A percentile compares a stretch with the other conserved stretches of the same genome.
Evolutionary conservation across 768 basidiomycete species (phyloP).

Genomic region (Agaricus bisporus): DNA sequence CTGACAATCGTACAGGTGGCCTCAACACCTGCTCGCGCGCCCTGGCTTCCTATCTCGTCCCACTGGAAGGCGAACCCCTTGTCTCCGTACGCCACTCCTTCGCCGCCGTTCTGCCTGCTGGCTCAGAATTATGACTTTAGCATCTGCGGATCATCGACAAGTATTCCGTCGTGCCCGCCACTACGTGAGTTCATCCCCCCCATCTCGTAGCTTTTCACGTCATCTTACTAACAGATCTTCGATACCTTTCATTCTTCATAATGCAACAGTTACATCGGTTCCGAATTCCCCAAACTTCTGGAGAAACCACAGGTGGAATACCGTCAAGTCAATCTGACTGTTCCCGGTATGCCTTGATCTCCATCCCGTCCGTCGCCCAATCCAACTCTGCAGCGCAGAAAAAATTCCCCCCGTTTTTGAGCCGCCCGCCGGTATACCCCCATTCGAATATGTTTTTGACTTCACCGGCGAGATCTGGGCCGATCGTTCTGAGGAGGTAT

Average conservation of each 20-base stretch:
- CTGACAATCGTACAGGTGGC: conserved; percentile 46
- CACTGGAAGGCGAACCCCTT: conserved; percentile 57
- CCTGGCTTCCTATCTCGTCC: conserved; percentile 63
- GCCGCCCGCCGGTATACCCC: conserved; percentile 59
- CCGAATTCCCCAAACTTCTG: conserved; percentile 68
- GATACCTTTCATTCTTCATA: not conserved
- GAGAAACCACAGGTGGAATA: conserved; percentile 70
- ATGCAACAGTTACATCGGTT: conserved; percentile 61
- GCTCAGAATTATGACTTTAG: conserved; percentile 11
- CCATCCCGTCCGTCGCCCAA: conserved; percentile 7
- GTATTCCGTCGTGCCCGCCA: conserved; percentile 27
- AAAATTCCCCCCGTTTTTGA: conserved; percentile 66
- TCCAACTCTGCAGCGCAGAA: conserved; percentile 31
- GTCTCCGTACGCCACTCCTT: conserved; percentile 53
- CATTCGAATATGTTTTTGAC: conserved; percentile 81
- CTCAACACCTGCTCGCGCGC: conserved; percentile 74
- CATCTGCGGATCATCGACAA: conserved; percentile 23
- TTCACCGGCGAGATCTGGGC: conserved; percentile 74
- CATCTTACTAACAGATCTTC: not conserved
- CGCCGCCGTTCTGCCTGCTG: not conserved
- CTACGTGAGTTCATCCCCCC: conserved; percentile 21
- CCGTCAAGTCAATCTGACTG: conserved; percentile 74
- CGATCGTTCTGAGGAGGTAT: conserved; percentile 71
- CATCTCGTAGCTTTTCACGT: too few species aligned
- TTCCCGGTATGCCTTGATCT: conserved; percentile 43